Conservation (phyloP, 1,284 basidiomycete species). For the Nidula niveotomentosa region DNA sequence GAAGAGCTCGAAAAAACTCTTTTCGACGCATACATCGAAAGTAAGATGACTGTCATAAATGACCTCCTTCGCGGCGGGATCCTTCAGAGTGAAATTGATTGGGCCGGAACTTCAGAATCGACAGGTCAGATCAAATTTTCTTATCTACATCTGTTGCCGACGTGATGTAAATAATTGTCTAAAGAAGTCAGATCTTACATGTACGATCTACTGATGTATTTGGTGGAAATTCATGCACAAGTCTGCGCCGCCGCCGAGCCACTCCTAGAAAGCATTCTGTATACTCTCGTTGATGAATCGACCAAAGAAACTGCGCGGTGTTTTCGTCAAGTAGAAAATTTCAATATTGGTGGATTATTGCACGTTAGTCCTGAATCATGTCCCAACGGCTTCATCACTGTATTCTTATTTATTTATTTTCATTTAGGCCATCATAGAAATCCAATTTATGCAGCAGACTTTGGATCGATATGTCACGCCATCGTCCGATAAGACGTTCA, state of each 20-base stretch:
- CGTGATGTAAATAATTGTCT: slow-evolving; percentile 3
- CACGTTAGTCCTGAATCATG: slow-evolving; percentile 53
- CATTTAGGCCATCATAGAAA: slow-evolving; percentile 91
- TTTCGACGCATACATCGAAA: slow-evolving; percentile 85
- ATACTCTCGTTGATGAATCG: slow-evolving; percentile 81
- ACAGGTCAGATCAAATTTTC: slow-evolving; percentile 52
- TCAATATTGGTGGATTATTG: slow-evolving; percentile 99
- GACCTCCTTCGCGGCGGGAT: slow-evolving; percentile 80
- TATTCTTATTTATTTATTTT: neutral
- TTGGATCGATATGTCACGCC: slow-evolving; percentile 86
- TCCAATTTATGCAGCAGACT: slow-evolving; percentile 98
- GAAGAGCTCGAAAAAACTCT: slow-evolving; percentile 83
- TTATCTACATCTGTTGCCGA: slow-evolving; percentile 1
- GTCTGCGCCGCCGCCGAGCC: slow-evolving; percentile 78
- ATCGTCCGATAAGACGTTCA: slow-evolving; percentile 78
- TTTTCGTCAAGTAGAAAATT: slow-evolving; percentile 85
- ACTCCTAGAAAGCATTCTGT: slow-evolving; percentile 82
- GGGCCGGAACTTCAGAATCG: slow-evolving; percentile 89
- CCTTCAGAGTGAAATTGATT: slow-evolving; percentile 80
- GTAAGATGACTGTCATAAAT: slow-evolving; percentile 70
- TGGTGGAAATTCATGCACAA: slow-evolving; percentile 93
- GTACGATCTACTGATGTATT: slow-evolving; percentile 84
- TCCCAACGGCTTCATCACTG: neutral
- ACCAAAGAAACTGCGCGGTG: slow-evolving; percentile 80
- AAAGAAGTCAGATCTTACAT: slow-evolving; percentile 94